Evolutionary conservation across 208 protist species (phyloP).

Genomic region (Leishmania braziliensis): DNA sequence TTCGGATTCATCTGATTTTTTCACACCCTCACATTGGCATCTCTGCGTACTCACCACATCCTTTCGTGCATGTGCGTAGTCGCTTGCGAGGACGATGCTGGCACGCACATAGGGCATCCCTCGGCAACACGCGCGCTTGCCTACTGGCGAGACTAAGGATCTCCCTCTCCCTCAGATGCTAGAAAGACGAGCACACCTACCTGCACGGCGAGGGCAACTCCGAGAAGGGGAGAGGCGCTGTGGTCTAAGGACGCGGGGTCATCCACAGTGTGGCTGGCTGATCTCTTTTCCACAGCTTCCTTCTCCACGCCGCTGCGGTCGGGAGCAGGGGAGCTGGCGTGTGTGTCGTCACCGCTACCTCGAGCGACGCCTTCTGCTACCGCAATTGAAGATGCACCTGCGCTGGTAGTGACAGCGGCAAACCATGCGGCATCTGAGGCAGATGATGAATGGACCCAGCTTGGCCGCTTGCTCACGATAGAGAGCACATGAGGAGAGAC

Average conservation of each 20-base stretch:
- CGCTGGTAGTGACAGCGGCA: neutral
- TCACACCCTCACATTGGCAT: neutral
- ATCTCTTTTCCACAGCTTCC: neutral
- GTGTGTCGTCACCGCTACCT: neutral
- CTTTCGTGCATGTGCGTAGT: neutral
- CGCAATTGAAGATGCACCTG: neutral
- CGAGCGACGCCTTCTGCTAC: neutral
- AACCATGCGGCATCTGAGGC: neutral
- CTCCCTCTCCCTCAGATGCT: neutral
- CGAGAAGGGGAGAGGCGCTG: neutral
- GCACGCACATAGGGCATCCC: neutral
- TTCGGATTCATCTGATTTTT: neutral
- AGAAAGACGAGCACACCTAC: neutral
- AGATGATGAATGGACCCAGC: neutral
- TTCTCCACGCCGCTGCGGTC: neutral
- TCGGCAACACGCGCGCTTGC: neutral
- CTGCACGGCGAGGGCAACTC: neutral
- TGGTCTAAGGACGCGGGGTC: neutral
- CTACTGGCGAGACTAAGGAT: neutral
- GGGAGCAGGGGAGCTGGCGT: neutral
- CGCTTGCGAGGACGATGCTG: neutral
- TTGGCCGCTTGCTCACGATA: neutral
- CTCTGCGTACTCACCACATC: neutral
- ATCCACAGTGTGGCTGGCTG: neutral
- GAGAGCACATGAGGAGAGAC: slow-evolving; percentile 8